Base-by-base conservation (phyloP, 768 basidiomycete genomes). In the Leccinum uliginosum region DNA sequence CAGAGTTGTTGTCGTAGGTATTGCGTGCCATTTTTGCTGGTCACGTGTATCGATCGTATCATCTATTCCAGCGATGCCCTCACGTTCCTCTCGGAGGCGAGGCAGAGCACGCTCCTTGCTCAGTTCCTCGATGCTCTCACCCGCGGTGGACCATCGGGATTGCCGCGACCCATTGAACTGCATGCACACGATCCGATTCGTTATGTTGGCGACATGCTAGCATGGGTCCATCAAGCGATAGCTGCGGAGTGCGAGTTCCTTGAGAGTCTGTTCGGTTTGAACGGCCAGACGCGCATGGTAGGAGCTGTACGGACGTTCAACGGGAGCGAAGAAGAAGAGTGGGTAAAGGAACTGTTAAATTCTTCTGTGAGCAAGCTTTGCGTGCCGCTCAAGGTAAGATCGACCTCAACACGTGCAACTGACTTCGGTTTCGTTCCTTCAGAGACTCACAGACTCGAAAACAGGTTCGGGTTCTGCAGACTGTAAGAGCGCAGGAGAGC, bases 191-290 rank as follows among this genome's bases (percentile, higher is more conserved):
- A 99, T 69, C 96, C 97, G 0, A 81, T 93, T 62, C 85, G 96
- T 30, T 99, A 99, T 68, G 85, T 96, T 14, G 97, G 97, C 14
- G 96, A 98, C 72, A 98, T 98, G 91, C 84, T 98, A 8, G 96
- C 95, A 0, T 98, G 96, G 96, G 86, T 98, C 1, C 96, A 99
- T 72, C 96, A 98, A 60, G 83, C 89, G 0, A 93, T 97, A 58
- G 97, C 97, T 1, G 90, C 90, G 1, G 97, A 99, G 67, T 87
- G 87, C 45, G 97, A 98, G 73, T 94, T 95, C 64, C 79, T 99
- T 21, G 94, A 98, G 65, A 79, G 84, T 32, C 71, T 98, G 24
- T 98, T 98, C 60, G 88, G 83, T 6, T 65, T 93, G 50, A 78
- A 74, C 51, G 77, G 75, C 38, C 61, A 59, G 24, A 29, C 30